phyloP scores from a whole-genome alignment of 257 asterid genomes.

The Solanum megistacrolobum region DNA sequence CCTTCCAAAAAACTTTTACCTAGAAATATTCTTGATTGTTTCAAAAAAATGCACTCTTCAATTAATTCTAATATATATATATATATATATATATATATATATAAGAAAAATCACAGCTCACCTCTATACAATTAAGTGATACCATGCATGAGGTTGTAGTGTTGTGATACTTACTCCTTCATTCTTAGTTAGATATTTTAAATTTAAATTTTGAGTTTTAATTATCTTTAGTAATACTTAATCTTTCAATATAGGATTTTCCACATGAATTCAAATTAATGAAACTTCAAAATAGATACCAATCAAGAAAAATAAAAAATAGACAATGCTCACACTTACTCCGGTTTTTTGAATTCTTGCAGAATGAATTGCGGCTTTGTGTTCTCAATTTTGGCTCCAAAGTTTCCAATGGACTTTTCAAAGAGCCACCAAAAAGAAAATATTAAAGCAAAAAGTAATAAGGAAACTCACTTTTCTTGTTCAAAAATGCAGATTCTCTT shows the following conservation, averaged over 20 bases:
- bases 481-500: neutral
- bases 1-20: neutral
- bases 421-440: neutral
- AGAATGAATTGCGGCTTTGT: neutral
- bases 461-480: neutral
- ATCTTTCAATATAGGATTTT: too few relatives aligned
- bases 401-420: neutral
- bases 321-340: neutral
- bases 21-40: neutral
- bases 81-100: too few relatives aligned
- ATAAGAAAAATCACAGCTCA: too few relatives aligned
- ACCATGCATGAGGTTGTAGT: neutral
- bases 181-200: too few relatives aligned
- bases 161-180: too few relatives aligned
- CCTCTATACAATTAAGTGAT: neutral
- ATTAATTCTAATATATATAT: too few relatives aligned
- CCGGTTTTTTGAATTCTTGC: neutral
- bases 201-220: too few relatives aligned
- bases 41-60: neutral
- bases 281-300: neutral
- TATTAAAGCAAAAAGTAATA: neutral
- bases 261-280: accelerated
- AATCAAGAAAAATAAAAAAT: too few relatives aligned
- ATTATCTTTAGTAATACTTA: too few relatives aligned
- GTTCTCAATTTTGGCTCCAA: neutral